Evolutionary conservation across 805 yeast species (phyloP).

Genomic region (Pichia thaimueangensis): DNA sequence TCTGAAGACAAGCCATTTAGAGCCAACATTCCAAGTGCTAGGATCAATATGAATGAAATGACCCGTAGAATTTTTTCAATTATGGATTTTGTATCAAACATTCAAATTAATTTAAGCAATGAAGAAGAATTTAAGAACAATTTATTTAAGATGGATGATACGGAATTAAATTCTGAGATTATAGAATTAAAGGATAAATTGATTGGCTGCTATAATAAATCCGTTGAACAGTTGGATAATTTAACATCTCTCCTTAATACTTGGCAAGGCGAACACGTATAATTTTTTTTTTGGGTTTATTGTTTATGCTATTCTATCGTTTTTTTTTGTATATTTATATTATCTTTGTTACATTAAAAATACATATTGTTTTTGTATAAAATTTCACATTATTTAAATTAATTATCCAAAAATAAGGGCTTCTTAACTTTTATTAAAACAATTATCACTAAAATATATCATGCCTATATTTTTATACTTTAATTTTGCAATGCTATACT

Average conservation of each 20-base stretch:
- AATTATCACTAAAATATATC: too few relatives aligned
- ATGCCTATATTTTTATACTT: too few relatives aligned
- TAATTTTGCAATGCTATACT: too few relatives aligned
- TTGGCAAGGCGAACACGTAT: conserved; percentile 70
- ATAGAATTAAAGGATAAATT: conserved; percentile 31
- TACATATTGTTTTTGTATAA: too few relatives aligned
- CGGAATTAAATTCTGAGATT: conserved; percentile 28
- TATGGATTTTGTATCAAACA: conserved; percentile 81
- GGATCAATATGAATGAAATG: conserved; percentile 76
- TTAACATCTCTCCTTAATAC: conserved; percentile 61
- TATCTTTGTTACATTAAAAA: not conserved
- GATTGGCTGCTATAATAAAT: conserved; percentile 48
- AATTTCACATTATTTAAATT: too few relatives aligned
- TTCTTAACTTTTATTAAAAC: too few relatives aligned
- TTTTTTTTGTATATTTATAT: not conserved
- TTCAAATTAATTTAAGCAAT: conserved; percentile 73
- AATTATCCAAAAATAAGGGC: too few relatives aligned
- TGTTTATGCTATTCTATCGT: not conserved
- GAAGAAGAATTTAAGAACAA: conserved; percentile 55
- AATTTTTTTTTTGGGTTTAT: conserved; percentile 14
- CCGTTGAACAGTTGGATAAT: conserved; percentile 60
- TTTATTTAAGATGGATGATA: conserved; percentile 22
- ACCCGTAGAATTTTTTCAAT: conserved; percentile 84
- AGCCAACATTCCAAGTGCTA: conserved; percentile 76
- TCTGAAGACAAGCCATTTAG: conserved; percentile 61